Conservation (phyloP, 768 basidiomycete species). For the Stropharia rugosoannulata region DNA sequence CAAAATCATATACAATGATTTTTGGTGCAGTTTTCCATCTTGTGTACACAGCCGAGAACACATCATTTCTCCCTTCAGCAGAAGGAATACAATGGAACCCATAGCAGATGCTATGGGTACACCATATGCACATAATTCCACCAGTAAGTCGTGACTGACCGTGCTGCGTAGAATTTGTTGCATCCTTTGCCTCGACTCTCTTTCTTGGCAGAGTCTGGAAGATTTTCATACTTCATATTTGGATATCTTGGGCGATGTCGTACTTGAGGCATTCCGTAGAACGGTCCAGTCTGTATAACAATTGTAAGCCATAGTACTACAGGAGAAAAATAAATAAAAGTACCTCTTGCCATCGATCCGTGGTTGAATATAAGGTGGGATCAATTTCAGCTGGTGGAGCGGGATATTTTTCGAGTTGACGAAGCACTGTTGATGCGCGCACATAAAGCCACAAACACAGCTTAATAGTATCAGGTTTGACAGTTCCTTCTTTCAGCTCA, state of each 20-base stretch:
- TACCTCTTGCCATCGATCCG: conserved; percentile 6
- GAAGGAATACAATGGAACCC: too few relatives aligned
- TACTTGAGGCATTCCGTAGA: conserved; percentile 27
- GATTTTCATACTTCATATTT: conserved; percentile 17
- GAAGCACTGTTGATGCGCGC: conserved; percentile 1
- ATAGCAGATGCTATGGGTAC: too few relatives aligned
- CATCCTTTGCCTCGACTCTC: conserved; percentile 17
- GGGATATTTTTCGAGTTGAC: not conserved
- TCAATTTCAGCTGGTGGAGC: not conserved
- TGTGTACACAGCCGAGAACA: too few relatives aligned
- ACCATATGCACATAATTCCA: conserved; percentile 11
- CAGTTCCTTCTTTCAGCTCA: not conserved
- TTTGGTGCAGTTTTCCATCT: too few relatives aligned
- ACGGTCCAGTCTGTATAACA: conserved; percentile 20
- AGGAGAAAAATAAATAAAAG: too few relatives aligned
- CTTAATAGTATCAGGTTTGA: not conserved
- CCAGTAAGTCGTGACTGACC: conserved; percentile 22
- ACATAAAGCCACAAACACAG: conserved; percentile 11
- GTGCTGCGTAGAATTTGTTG: conserved; percentile 28
- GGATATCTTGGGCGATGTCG: conserved; percentile 25
- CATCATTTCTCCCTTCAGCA: too few relatives aligned
- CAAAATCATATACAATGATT: too few relatives aligned
- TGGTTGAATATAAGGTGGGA: not conserved
- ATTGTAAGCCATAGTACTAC: not conserved
- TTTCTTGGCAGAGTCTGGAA: conserved; percentile 7